phyloP scores from a whole-genome alignment of 371 early-diverging fungal genomes.

The Coemansia linderi region DNA sequence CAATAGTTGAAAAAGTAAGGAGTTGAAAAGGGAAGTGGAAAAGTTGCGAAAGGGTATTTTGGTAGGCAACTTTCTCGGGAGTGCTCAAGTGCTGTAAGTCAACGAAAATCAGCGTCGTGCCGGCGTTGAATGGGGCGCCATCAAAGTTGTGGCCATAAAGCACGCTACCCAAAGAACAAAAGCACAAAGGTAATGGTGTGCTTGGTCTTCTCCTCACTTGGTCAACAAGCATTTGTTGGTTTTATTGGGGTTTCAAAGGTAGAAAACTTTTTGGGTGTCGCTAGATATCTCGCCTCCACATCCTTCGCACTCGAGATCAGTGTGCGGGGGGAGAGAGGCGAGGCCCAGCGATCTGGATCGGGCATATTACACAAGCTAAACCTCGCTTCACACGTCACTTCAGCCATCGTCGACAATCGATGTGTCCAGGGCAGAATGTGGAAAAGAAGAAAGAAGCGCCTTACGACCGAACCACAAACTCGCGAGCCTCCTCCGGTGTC shows the following conservation, averaged over 20 bases:
- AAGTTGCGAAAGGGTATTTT: background rate
- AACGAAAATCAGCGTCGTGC: background rate
- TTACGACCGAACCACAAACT: conserved; percentile 33
- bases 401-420: background rate
- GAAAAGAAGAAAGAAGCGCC: background rate
- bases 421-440: background rate
- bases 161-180: background rate
- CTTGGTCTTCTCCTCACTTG: too few relatives aligned
- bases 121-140: background rate
- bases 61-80: background rate
- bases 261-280: background rate
- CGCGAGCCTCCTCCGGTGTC: conserved; percentile 42
- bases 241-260: too few relatives aligned
- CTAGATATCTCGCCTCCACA: too few relatives aligned
- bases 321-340: background rate
- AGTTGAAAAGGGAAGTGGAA: too few relatives aligned
- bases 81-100: background rate
- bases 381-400: too few relatives aligned
- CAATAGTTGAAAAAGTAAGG: background rate
- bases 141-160: background rate
- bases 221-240: too few relatives aligned
- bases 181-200: background rate
- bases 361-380: background rate
- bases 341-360: conserved; percentile 11
- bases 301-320: background rate